phyloP scores from a whole-genome alignment of 495 filamentous ascomycete species.

The Penicillium pancosmium region DNA sequence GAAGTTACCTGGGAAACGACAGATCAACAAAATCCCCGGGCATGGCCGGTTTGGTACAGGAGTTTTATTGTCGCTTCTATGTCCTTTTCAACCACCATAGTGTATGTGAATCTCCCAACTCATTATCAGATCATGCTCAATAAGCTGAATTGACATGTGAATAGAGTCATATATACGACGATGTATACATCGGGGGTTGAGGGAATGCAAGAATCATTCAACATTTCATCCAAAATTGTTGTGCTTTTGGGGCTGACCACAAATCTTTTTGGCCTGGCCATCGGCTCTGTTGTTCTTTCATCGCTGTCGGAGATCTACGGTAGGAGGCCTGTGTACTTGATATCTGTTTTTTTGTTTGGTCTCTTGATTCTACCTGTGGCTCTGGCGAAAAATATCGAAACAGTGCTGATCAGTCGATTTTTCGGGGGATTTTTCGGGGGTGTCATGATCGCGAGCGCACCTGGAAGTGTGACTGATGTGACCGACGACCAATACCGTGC shows the following conservation, averaged over 20 bases:
- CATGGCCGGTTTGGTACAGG: constrained; percentile 70
- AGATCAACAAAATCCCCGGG: constrained; percentile 66
- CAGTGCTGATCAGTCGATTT: constrained; percentile 60
- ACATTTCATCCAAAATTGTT: constrained; percentile 53
- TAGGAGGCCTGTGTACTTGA: constrained; percentile 66
- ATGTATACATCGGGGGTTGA: constrained; percentile 71
- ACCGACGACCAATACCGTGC: constrained; percentile 65
- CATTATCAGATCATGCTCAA: neutral
- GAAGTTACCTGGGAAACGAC: constrained; percentile 65
- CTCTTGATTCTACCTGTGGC: constrained; percentile 70
- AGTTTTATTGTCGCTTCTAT: constrained; percentile 59
- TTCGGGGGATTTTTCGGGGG: constrained; percentile 67
- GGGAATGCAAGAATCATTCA: constrained; percentile 67
- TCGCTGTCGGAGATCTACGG: constrained; percentile 78
- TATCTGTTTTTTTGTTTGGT: constrained; percentile 60
- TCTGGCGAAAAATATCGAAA: constrained; percentile 64
- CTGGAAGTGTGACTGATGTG: constrained; percentile 78
- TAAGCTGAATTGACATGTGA: neutral
- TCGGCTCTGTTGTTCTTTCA: constrained; percentile 71
- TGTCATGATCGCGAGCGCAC: constrained; percentile 69
- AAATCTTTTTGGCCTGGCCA: constrained; percentile 68
- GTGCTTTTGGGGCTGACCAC: constrained; percentile 74
- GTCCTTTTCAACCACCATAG: constrained; percentile 66
- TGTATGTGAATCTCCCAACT: constrained; percentile 29
- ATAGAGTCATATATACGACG: constrained; percentile 70